Conservation (phyloP, 2,329 filamentous ascomycete species). For the Arachnopeziza araneosa region DNA sequence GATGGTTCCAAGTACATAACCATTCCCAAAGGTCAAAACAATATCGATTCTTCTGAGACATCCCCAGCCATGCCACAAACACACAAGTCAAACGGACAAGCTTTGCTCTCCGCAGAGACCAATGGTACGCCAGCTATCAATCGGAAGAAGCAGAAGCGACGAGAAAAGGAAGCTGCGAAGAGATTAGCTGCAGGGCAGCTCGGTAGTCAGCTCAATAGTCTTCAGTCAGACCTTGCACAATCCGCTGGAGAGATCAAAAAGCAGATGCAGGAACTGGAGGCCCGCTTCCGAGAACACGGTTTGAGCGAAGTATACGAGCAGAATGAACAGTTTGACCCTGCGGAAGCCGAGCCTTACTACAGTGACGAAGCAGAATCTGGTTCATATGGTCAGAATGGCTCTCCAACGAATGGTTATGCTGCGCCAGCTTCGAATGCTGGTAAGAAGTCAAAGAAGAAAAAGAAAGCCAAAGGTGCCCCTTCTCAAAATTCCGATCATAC, state of each 20-base stretch:
- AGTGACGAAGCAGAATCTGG: slow-evolving; percentile 48
- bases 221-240: slow-evolving; percentile 20
- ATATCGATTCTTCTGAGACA: slow-evolving; percentile 47
- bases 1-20: slow-evolving; percentile 66
- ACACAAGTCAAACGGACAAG: slow-evolving; percentile 28
- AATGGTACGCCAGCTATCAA: slow-evolving; percentile 54
- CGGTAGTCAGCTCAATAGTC: slow-evolving; percentile 19
- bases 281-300: slow-evolving; percentile 25
- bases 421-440: slow-evolving; percentile 19
- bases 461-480: slow-evolving; percentile 29
- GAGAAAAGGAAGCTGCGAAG: slow-evolving; percentile 59
- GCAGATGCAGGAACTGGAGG: slow-evolving; percentile 26
- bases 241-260: slow-evolving; percentile 14
- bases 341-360: slow-evolving; percentile 49
- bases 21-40: slow-evolving; percentile 48
- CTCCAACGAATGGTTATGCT: slow-evolving; percentile 29
- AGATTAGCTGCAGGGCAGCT: slow-evolving; percentile 29
- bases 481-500: slow-evolving; percentile 19
- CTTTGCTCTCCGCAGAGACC: slow-evolving; percentile 20
- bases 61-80: slow-evolving; percentile 39
- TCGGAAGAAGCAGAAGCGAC: slow-evolving; percentile 91
- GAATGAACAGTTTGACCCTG: slow-evolving; percentile 36
- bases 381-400: slow-evolving; percentile 29
- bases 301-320: slow-evolving; percentile 24
- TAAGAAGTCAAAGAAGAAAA: slow-evolving; percentile 37